Base-by-base conservation (phyloP, 768 basidiomycete genomes). In the Xerocomus brunneocitrinus region DNA sequence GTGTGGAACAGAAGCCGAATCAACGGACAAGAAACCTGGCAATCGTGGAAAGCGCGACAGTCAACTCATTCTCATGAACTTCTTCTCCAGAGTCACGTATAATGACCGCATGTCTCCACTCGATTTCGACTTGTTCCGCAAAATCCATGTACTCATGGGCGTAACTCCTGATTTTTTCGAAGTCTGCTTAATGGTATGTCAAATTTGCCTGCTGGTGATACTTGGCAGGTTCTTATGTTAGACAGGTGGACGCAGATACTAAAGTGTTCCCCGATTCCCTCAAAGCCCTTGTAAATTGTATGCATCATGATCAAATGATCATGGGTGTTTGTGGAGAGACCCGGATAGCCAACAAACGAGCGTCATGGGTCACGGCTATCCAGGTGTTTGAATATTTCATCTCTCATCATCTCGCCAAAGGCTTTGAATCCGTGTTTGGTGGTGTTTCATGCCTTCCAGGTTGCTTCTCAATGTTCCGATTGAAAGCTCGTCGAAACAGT, bases 301-400 rank as follows among this genome's bases (percentile, higher is more conserved):
- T 98, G 94, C 95, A 98, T 61, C 89, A 97, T 69, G 97, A 99
- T 72, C 91, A 88, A 66, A 83, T 94, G 84, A 95, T 98, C 68
- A 99, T 99, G 97, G 97, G 97, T 30, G 89, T 94, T 31, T 98
- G 97, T 67, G 97, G 97, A 47, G 97, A 99, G 71, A 99, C 97
- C 5, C 87, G 95, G 25, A 97, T 99, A 72, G 94, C 92, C 42
- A 99, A 99, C 79, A 99, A 99, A 67, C 88, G 94, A 24, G 84
- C 93, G 56, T 94, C 93, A 22, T 99, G 97, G 97, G 94, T 99
- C 24, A 98, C 97, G 1, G 86, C 89, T 46, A 99, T 99, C 63
- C 97, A 99, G 69, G 95, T 98, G 39, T 95, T 93, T 67, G 92
- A 95, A 68, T 99, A 99, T 71, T 99, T 98, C 73, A 98, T 99